Evolutionary conservation across 495 filamentous ascomycete species (phyloP).

Genomic region (Cladorrhinum samala): DNA sequence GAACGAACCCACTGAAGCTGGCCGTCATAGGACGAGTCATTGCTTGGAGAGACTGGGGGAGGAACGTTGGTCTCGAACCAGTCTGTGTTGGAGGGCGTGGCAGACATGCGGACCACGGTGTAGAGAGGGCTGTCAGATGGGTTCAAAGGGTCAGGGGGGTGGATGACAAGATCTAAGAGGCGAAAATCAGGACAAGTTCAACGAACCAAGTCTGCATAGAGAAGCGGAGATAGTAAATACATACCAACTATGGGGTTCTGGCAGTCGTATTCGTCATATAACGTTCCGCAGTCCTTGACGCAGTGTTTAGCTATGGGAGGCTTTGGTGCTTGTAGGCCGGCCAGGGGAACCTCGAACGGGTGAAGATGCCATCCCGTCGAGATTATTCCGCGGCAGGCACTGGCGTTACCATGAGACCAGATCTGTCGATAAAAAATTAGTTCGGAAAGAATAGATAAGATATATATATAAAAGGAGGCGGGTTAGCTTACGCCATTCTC

Average conservation of each 20-base stretch:
- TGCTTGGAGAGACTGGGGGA: constrained; percentile 1
- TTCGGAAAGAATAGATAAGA: too few species aligned
- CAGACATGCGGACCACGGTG: constrained; percentile 40
- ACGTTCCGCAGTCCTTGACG: constrained; percentile 32
- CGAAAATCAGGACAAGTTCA: neutral
- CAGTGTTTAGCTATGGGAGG: constrained; percentile 18
- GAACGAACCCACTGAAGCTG: constrained; percentile 37
- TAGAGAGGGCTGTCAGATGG: constrained; percentile 29
- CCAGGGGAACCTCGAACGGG: constrained; percentile 34
- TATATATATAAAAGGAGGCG: neutral
- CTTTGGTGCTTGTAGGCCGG: constrained; percentile 5
- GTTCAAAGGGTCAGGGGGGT: constrained; percentile 29
- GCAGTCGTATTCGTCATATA: constrained; percentile 21
- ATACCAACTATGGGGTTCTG: constrained; percentile 42
- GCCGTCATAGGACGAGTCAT: constrained; percentile 8
- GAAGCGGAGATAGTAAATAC: neutral
- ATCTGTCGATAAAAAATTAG: constrained; percentile 26
- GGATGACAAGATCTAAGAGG: constrained; percentile 37
- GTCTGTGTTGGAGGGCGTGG: constrained; percentile 35
- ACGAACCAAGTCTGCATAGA: neutral
- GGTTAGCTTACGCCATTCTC: constrained; percentile 33
- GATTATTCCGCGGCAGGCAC: constrained; percentile 36
- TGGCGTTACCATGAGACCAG: constrained; percentile 25
- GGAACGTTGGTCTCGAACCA: constrained; percentile 42
- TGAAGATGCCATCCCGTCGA: constrained; percentile 32